Conservation (phyloP, 2,329 filamentous ascomycete species). For the Colletotrichum sidae region DNA sequence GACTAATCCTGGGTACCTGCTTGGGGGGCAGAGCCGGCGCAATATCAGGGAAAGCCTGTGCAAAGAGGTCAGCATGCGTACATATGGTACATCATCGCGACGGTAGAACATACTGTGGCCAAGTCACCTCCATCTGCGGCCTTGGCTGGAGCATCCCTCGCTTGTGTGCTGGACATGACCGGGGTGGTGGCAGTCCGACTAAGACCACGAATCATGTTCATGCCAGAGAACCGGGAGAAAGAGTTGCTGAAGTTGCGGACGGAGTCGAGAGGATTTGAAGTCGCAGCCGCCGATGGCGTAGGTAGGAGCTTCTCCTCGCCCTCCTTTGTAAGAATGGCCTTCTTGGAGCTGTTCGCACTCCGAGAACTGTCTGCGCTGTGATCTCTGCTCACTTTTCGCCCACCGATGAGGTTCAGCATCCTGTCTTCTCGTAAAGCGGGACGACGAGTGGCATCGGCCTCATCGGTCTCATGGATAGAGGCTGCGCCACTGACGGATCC, state of each 20-base stretch:
- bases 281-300: slow-evolving; percentile 32
- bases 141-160: slow-evolving; percentile 46
- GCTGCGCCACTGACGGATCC: slow-evolving; percentile 69
- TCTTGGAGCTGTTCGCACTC: slow-evolving; percentile 72
- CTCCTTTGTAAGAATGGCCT: slow-evolving; percentile 61
- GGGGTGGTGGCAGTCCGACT: slow-evolving; percentile 66
- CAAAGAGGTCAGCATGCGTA: slow-evolving; percentile 14
- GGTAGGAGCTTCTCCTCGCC: slow-evolving; percentile 50
- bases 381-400: slow-evolving; percentile 72
- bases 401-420: slow-evolving; percentile 77
- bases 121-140: slow-evolving; percentile 66
- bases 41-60: slow-evolving; percentile 71
- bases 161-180: slow-evolving; percentile 41
- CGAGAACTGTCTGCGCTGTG: slow-evolving; percentile 80
- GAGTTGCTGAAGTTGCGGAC: slow-evolving; percentile 84
- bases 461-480: slow-evolving; percentile 59
- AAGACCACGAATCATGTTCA: slow-evolving; percentile 81
- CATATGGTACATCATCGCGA: background rate
- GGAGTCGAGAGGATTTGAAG: slow-evolving; percentile 70
- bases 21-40: slow-evolving; percentile 67
- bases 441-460: slow-evolving; percentile 46
- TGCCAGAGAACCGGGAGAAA: slow-evolving; percentile 81
- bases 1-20: slow-evolving; percentile 66
- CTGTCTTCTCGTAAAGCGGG: slow-evolving; percentile 66
- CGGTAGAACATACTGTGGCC: slow-evolving; percentile 60